These are phyloP conservation scores for Colletotrichum tabaci DNA, from an alignment of 2,329 filamentous ascomycete species.

Conservation along the genomic window DNA sequence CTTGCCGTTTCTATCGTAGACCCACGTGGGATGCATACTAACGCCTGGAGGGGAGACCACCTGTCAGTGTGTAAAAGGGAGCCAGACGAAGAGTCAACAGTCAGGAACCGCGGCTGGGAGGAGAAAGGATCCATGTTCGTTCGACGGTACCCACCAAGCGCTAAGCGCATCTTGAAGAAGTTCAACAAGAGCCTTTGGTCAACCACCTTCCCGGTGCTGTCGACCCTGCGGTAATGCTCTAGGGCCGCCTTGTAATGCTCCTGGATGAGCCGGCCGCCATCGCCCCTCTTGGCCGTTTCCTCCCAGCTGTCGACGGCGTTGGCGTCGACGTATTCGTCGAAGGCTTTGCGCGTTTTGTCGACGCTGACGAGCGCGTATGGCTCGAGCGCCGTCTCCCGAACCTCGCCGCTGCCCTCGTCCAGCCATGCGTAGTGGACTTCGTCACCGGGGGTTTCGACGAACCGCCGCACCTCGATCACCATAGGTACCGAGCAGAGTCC, in stretches of 20 bases:
- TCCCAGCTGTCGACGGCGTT: constrained; percentile 23
- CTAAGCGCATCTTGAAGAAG: constrained; percentile 63
- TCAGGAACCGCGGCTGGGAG: neutral
- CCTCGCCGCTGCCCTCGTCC: constrained; percentile 46
- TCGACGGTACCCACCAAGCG: constrained; percentile 57
- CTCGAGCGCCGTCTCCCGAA: constrained; percentile 50
- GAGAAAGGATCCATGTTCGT: neutral
- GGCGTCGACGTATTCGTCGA: constrained; percentile 54
- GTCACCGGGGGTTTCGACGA: constrained; percentile 56
- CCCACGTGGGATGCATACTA: constrained; percentile 56
- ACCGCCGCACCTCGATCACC: constrained; percentile 57
- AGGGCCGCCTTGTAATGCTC: constrained; percentile 44
- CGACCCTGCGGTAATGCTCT: constrained; percentile 42
- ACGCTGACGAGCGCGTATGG: constrained; percentile 60
- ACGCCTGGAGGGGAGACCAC: constrained; percentile 40
- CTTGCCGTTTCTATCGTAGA: constrained; percentile 57
- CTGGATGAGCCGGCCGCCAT: constrained; percentile 34
- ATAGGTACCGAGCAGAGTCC: constrained; percentile 56
- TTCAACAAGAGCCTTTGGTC: constrained; percentile 56
- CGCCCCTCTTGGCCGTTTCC: constrained; percentile 19
- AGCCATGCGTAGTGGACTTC: constrained; percentile 57
- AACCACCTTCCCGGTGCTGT: constrained; percentile 9
- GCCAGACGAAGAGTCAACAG: neutral
- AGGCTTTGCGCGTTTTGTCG: constrained; percentile 50
- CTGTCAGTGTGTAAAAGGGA: constrained; percentile 49